Evolutionary conservation across 2,329 filamentous ascomycete species (phyloP).

Genomic region (Neospermospora avenae): DNA sequence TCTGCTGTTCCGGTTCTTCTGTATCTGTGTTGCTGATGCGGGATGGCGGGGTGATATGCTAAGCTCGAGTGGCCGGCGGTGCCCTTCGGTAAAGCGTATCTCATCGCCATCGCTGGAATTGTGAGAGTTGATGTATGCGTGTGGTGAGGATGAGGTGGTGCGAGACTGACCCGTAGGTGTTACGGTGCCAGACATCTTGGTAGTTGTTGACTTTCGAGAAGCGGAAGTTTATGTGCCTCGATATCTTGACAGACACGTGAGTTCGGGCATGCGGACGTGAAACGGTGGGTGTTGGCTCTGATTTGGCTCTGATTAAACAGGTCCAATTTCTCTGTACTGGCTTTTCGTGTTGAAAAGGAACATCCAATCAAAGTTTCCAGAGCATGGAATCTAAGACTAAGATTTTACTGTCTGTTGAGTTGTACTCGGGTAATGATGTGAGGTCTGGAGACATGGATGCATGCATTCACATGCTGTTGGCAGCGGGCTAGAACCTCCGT

Average conservation of each 20-base stretch:
- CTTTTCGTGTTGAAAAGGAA: background rate
- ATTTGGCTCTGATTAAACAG: background rate
- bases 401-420: background rate
- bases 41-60: constrained; percentile 9
- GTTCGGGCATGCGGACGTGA: constrained; percentile 2
- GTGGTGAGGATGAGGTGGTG: background rate
- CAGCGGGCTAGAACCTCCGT: background rate
- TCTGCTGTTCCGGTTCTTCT: background rate
- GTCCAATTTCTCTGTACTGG: background rate
- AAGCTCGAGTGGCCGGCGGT: constrained; percentile 11
- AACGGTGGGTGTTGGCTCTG: no score
- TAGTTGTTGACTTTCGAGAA: background rate
- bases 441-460: background rate
- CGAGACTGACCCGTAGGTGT: background rate
- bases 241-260: background rate
- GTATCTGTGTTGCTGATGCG: background rate
- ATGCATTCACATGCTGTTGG: background rate
- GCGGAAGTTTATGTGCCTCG: background rate
- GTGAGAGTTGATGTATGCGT: background rate
- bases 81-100: background rate
- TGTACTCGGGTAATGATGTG: background rate
- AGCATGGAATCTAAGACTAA: background rate
- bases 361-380: background rate
- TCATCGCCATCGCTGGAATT: constrained; percentile 12
- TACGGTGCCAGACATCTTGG: background rate